These are phyloP conservation scores for Lumnitzera littorea DNA, from an alignment of 345 rosid genomes.

Conservation along the genomic window DNA sequence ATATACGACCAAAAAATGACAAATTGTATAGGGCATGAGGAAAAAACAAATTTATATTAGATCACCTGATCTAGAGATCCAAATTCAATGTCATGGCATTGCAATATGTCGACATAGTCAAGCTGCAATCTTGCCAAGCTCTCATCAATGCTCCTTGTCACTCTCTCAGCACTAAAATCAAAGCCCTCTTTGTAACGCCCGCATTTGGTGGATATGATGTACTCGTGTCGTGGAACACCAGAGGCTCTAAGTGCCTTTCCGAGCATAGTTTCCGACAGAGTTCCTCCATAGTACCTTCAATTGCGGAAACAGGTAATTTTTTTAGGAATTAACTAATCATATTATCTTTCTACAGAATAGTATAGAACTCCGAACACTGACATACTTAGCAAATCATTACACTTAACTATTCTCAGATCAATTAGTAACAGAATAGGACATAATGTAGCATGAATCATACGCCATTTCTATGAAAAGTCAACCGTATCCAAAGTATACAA, in stretches of 20 bases:
- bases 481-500: no score
- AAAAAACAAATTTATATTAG: background rate
- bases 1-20: background rate
- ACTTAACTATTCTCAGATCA: no score
- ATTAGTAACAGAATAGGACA: no score
- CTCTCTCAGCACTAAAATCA: slow-evolving; percentile 93
- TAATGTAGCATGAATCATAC: no score
- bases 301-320: background rate
- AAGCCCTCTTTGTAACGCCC: slow-evolving; percentile 80
- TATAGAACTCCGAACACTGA: no score
- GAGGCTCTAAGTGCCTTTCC: slow-evolving; percentile 74
- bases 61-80: slow-evolving; percentile 85
- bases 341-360: no score
- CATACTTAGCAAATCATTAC: no score
- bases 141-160: slow-evolving; percentile 73
- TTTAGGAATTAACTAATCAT: no score
- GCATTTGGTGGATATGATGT: slow-evolving; percentile 81
- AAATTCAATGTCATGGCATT: slow-evolving; percentile 86
- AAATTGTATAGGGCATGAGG: background rate
- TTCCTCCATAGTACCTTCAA: slow-evolving; percentile 75
- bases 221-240: slow-evolving; percentile 61
- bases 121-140: slow-evolving; percentile 82
- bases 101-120: slow-evolving; percentile 85
- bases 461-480: no score
- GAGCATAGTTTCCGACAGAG: slow-evolving; percentile 90